Evolutionary conservation across 2,329 filamentous ascomycete species (phyloP), one percentile per base, ranked within the genome.

Genomic region (Exutisphaerella laricina): DNA sequence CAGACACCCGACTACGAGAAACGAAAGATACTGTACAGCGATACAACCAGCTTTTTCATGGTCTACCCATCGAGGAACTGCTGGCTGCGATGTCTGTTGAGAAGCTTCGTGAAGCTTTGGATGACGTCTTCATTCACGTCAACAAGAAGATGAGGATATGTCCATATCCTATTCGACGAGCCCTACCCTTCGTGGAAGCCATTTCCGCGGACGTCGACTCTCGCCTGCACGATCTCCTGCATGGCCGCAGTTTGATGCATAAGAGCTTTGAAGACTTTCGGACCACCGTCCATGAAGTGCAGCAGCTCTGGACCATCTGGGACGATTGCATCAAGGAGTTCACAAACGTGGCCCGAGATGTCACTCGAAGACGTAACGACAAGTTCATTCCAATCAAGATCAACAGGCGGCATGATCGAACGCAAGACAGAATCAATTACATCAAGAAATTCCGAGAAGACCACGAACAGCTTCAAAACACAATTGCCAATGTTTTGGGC

Each of bases 311-410:
- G 76, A 78, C 78, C 29, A 83, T 84, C 7, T 99, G 92, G 92
- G 92, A 98, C 56, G 88, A 94, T 41, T 88, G 90, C 58, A 77
- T 94, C 61, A 97, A 97, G 65, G 92, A 97, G 57, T 98, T 99
- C 61, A 97, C 90, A 12, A 95, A 96, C 55, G 87, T 97, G 51
- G 90, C 92, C 23, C 86, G 92, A 68, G 94, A 98, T 60, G 88
- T 94, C 5, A 96, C 88, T 3, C 80, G 90, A 52, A 84, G 89
- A 56, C 80, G 92, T 55, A 94, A 95, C 59, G 94, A 97, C 66
- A 95, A 94, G 64, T 98, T 98, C 65, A 96, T 98, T 52, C 89
- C 90, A 4, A 97, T 99, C 72, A 97, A 97, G 70, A 89, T 98
- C 63, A 79, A 75, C 52, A 85, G 88, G 48, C 84, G 86, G 57